Base-by-base conservation (phyloP, 768 basidiomycete species). In the Amylocystis lapponica region DNA sequence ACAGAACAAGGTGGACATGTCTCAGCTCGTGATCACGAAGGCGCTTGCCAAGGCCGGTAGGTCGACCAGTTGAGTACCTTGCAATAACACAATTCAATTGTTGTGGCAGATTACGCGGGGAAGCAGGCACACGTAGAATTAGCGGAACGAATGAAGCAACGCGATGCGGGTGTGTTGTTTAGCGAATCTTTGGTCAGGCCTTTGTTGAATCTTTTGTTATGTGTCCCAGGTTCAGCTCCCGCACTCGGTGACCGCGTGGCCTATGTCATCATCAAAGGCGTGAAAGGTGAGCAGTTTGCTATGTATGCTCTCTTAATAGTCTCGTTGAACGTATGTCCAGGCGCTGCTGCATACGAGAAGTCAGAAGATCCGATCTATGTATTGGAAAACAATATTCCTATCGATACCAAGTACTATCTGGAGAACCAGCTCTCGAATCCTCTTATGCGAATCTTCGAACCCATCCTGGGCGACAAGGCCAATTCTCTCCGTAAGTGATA, bases 401-500 rank as follows among this genome's bases (percentile, higher is more conserved):
- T 99, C 49, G 96, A 99, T 58, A 98, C 96, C 5, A 85, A 88
- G 57, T 97, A 99, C 63, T 99, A 98, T 60, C 79, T 99, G 36
- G 95, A 99, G 45, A 97, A 98, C 56, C 96, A 99, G 59, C 78
- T 99, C 0, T 90, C 93, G 1, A 98, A 98, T 60, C 96, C 96
- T 7, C 71, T 99, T 1, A 78, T 98, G 82, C 76, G 96, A 48
- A 99, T 99, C 50, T 98, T 99, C 60, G 96, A 99, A 61, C 96
- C 96, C 12, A 92, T 99, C 55, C 66, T 98, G 11, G 95, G 95
- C 1, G 93, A 94, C 30, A 93, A 89, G 54, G 91, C 95, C 4
- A 70, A 75, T 16, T 86, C 85, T 5, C 64, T 99, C 17, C 66
- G 93, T 94, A 53, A 56, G 87, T 66, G 17, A 26, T 29, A 16